Evolutionary conservation across 2,329 filamentous ascomycete genomes (phyloP).

Genomic region (Bipolaris bicolor): DNA sequence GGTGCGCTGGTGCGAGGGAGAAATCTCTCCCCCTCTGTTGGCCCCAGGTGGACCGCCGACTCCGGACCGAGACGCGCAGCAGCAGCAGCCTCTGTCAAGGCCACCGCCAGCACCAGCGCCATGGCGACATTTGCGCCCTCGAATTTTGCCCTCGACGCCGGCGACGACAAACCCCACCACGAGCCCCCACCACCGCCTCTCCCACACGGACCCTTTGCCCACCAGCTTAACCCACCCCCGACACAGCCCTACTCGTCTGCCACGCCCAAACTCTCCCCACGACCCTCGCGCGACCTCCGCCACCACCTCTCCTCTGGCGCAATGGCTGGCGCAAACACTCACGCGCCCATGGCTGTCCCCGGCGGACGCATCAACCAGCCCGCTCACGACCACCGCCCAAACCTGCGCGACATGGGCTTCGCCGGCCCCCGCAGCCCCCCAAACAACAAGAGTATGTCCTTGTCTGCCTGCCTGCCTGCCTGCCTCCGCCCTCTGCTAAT

Average conservation of each 20-base stretch:
- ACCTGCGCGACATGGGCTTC: conserved; percentile 49
- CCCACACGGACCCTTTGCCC: conserved; percentile 34
- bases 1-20: conserved; percentile 11
- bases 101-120: conserved; percentile 6
- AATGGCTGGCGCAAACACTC: conserved; percentile 46
- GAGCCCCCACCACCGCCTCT: conserved; percentile 37
- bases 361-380: conserved; percentile 38
- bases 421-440: conserved; percentile 55
- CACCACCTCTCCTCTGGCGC: conserved; percentile 35
- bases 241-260: conserved; percentile 24
- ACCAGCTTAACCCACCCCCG: conserved; percentile 36
- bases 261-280: conserved; percentile 33
- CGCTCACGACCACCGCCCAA: conserved; percentile 37
- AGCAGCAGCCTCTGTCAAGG: conserved; percentile 1
- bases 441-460: conserved; percentile 55
- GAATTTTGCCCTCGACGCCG: conserved; percentile 26
- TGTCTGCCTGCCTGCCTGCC: too few relatives aligned
- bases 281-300: conserved; percentile 42
- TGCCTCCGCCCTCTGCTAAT: conserved; percentile 21
- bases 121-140: conserved; percentile 41
- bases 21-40: conserved; percentile 7
- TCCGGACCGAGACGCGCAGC: conserved; percentile 10
- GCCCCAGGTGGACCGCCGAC: conserved; percentile 10
- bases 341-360: conserved; percentile 47
- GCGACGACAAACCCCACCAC: conserved; percentile 41